Evolutionary conservation across 495 filamentous ascomycete species (phyloP).

Genomic region (Neurospora sp.): DNA sequence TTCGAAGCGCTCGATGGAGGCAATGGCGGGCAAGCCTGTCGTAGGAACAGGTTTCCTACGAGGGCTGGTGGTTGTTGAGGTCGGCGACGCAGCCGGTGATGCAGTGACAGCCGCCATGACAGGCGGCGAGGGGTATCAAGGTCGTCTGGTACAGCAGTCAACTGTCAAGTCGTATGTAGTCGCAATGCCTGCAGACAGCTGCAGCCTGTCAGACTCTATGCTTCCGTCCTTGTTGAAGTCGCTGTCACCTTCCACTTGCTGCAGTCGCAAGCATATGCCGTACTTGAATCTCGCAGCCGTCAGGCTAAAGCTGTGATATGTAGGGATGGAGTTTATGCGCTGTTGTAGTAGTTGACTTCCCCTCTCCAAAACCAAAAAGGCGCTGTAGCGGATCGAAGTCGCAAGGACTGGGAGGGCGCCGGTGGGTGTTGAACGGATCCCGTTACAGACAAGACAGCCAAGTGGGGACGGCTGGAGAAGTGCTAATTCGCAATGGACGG

Average conservation of each 20-base stretch:
- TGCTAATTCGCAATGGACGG: background rate
- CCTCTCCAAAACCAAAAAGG: background rate
- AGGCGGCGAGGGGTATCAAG: constrained; percentile 4
- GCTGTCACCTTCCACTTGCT: background rate
- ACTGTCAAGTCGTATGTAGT: background rate
- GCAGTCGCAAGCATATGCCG: background rate
- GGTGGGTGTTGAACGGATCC: background rate
- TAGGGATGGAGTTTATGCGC: background rate
- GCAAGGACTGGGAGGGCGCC: background rate
- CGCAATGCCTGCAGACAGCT: background rate
- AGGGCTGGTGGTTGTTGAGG: constrained; percentile 28
- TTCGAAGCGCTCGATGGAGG: constrained; percentile 21
- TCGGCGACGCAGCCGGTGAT: constrained; percentile 21
- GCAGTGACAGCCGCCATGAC: constrained; percentile 38
- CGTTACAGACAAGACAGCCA: background rate
- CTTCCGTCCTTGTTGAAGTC: background rate
- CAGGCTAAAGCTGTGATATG: background rate
- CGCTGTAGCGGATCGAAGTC: background rate
- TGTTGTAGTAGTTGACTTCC: background rate
- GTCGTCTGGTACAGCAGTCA: background rate
- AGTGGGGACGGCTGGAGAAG: background rate
- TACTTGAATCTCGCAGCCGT: background rate
- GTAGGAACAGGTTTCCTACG: constrained; percentile 33
- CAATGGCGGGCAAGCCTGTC: constrained; percentile 13
- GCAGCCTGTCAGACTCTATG: background rate